A percentile compares a stretch with the other conserved stretches of the same genome.
Conservation (phyloP, 306 rosid species). For the Carpinus fangiana region DNA sequence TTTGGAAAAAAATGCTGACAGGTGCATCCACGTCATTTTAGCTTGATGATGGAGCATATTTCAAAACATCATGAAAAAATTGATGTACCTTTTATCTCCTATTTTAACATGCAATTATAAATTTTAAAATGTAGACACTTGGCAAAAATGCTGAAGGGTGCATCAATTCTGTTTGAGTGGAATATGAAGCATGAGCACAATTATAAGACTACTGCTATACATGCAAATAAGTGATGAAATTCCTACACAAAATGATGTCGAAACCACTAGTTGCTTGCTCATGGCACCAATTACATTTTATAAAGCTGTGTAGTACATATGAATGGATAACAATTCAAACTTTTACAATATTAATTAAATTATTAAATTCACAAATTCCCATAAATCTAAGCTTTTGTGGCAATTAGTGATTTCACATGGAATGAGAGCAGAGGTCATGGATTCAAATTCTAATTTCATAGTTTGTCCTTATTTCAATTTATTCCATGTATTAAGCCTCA, state of each 20-base stretch:
- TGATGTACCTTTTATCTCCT: background rate
- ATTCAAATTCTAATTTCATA: too few species aligned
- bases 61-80: background rate
- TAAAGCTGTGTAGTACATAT: background rate
- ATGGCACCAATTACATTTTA: background rate
- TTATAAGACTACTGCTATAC: background rate
- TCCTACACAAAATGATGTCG: background rate
- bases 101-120: background rate
- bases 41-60: background rate
- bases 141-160: background rate
- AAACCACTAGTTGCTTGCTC: background rate
- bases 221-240: background rate
- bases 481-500: too few species aligned
- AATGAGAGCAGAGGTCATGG: too few species aligned
- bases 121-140: background rate
- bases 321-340: background rate
- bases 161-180: background rate
- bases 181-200: background rate
- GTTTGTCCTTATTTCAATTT: too few species aligned
- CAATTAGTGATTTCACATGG: too few species aligned
- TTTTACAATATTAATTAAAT: too few species aligned
- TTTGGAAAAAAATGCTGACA: background rate
- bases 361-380: too few species aligned
- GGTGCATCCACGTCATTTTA: background rate
- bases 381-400: too few species aligned